Evolutionary conservation across 306 rosid species (phyloP).

Genomic region (Vachellia collinsii): DNA sequence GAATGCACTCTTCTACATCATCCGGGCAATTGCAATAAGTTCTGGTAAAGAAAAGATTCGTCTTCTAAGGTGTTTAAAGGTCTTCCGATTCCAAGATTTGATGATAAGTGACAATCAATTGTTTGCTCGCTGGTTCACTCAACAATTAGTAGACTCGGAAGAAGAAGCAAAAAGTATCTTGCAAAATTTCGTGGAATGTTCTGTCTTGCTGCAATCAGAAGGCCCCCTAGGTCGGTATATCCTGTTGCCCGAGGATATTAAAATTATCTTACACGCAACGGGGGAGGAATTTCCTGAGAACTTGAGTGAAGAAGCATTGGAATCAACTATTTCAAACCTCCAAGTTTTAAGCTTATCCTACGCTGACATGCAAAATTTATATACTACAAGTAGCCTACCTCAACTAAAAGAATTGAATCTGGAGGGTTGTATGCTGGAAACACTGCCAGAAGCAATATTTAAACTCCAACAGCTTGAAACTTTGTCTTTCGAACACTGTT

Average conservation of each 20-base stretch:
- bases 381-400: too few species aligned
- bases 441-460: background rate
- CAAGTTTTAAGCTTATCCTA: background rate
- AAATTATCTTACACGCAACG: background rate
- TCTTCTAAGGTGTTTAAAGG: background rate
- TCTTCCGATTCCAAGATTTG: background rate
- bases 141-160: background rate
- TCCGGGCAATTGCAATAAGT: background rate
- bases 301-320: background rate
- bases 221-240: background rate
- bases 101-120: background rate
- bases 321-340: constrained; percentile 1
- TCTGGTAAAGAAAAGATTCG: background rate
- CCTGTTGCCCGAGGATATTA: background rate
- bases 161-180: background rate
- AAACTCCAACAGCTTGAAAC: background rate
- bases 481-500: background rate
- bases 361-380: background rate
- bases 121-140: background rate
- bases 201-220: background rate
- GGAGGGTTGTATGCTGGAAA: background rate
- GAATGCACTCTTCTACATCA: background rate
- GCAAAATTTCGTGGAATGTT: background rate
- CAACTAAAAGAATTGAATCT: too few species aligned
- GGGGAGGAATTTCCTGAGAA: background rate